Evolutionary conservation across 1,139 yeast species (phyloP).

Genomic region (Arxiozyma slooffiae): DNA sequence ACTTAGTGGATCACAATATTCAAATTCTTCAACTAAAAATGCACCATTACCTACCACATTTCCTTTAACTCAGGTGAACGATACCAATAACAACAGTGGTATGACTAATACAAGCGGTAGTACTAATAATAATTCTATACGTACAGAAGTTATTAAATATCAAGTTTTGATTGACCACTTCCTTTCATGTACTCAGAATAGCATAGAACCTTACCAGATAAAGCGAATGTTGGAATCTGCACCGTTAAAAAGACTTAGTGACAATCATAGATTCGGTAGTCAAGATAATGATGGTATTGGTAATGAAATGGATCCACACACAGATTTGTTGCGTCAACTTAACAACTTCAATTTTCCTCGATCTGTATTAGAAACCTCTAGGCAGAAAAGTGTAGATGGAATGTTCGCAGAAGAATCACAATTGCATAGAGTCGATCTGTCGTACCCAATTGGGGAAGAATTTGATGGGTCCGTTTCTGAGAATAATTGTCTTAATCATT

Average conservation of each 20-base stretch:
- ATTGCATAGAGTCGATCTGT: not conserved
- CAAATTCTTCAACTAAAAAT: slow-evolving; percentile 2
- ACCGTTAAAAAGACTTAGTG: not conserved
- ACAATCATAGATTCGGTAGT: not conserved
- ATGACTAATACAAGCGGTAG: not conserved
- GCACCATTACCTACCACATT: not conserved
- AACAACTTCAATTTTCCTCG: not conserved
- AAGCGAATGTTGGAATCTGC: slow-evolving; percentile 2
- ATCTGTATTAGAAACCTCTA: not conserved
- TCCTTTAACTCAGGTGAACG: not conserved
- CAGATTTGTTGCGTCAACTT: not conserved
- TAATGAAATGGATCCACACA: not conserved
- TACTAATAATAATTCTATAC: not conserved
- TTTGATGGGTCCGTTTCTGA: not conserved
- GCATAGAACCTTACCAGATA: slow-evolving; percentile 12
- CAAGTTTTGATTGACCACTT: slow-evolving; percentile 11
- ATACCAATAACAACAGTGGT: not conserved
- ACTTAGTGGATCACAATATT: slow-evolving; percentile 14
- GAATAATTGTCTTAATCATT: not conserved
- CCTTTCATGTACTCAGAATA: slow-evolving; percentile 10
- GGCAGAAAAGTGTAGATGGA: not conserved
- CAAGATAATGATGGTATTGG: not conserved
- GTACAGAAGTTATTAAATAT: slow-evolving; percentile 10
- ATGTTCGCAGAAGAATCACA: not conserved
- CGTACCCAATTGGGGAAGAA: not conserved